Percentiles rank a stretch among this genome's conserved stretches.
Evolutionary conservation across 495 filamentous ascomycete species (phyloP).

Genomic region (Neurospora tetrasperma): DNA sequence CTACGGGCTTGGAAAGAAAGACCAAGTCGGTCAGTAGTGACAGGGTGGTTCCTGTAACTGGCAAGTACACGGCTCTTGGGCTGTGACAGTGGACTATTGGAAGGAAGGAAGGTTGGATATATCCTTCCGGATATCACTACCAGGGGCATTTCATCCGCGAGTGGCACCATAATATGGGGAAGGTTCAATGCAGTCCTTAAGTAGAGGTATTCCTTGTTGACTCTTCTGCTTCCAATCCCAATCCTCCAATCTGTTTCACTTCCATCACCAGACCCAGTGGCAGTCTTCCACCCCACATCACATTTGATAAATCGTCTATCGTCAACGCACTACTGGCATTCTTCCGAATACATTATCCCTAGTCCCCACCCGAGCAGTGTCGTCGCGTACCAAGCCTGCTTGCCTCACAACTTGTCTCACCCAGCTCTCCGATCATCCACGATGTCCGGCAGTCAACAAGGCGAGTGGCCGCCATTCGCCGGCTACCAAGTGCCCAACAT

Average conservation of each 20-base stretch:
- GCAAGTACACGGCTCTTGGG: slow-evolving; percentile 21
- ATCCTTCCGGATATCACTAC: neutral
- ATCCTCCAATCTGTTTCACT: neutral
- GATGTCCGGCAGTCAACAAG: neutral
- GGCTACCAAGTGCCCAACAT: neutral
- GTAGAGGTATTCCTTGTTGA: no score
- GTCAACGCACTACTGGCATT: neutral
- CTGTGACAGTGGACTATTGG: slow-evolving; percentile 4
- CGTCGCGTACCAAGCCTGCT: neutral
- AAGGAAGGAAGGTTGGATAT: neutral
- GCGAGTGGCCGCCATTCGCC: neutral
- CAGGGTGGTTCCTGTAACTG: slow-evolving; percentile 9
- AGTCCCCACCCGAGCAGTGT: neutral
- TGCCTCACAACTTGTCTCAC: accelerated
- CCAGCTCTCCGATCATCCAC: neutral
- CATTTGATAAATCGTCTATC: neutral
- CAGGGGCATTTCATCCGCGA: neutral
- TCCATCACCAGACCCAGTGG: neutral
- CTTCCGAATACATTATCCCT: neutral
- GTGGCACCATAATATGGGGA: neutral
- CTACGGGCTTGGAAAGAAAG: slow-evolving; percentile 5
- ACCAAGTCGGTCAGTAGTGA: neutral
- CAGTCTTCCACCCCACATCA: neutral
- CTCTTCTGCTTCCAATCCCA: neutral
- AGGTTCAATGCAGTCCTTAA: neutral